Percentiles rank a stretch among this genome's conserved stretches.
phyloP scores from a whole-genome alignment of 352 stramenopile species.

The Thalassiosira mediterranea region DNA sequence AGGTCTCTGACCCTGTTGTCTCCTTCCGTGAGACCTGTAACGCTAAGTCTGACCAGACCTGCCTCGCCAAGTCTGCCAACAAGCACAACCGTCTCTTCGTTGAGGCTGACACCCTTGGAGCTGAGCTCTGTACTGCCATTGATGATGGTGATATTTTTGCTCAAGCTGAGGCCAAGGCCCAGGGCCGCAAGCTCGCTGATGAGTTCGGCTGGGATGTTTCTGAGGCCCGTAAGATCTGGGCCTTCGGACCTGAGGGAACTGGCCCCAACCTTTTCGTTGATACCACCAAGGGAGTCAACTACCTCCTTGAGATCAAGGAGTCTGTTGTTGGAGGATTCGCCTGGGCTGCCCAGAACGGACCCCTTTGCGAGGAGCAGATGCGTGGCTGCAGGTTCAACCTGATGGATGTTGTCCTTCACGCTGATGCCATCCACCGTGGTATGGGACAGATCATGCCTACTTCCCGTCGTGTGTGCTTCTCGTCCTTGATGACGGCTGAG shows the following conservation, averaged over 20 bases:
- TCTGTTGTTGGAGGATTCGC: constrained; percentile 98
- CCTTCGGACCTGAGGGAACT: constrained; percentile 98
- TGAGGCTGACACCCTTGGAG: constrained; percentile 89
- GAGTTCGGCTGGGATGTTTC: constrained; percentile 97
- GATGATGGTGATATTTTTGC: constrained; percentile 94
- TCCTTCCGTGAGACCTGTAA: constrained; percentile 99
- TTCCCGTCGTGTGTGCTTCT: constrained; percentile 97
- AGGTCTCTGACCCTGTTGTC: constrained; percentile 99
- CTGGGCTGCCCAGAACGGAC: constrained; percentile 97
- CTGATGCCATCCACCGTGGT: constrained; percentile 99
- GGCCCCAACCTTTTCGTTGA: constrained; percentile 99
- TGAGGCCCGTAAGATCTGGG: constrained; percentile 99
- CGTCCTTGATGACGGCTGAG: constrained; percentile 92
- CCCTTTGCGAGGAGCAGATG: constrained; percentile 97
- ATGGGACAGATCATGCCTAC: constrained; percentile 99
- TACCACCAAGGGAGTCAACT: constrained; percentile 99
- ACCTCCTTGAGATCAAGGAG: constrained; percentile 99
- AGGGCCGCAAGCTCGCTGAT: constrained; percentile 96
- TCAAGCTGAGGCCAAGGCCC: constrained; percentile 95
- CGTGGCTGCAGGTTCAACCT: constrained; percentile 97
- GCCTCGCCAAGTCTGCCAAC: constrained; percentile 99
- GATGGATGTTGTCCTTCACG: constrained; percentile 99
- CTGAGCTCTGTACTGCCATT: constrained; percentile 96
- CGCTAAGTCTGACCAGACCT: constrained; percentile 93
- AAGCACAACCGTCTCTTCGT: constrained; percentile 99